Base-by-base conservation (phyloP, 2,329 filamentous ascomycete genomes). In the Phoma sp. region DNA sequence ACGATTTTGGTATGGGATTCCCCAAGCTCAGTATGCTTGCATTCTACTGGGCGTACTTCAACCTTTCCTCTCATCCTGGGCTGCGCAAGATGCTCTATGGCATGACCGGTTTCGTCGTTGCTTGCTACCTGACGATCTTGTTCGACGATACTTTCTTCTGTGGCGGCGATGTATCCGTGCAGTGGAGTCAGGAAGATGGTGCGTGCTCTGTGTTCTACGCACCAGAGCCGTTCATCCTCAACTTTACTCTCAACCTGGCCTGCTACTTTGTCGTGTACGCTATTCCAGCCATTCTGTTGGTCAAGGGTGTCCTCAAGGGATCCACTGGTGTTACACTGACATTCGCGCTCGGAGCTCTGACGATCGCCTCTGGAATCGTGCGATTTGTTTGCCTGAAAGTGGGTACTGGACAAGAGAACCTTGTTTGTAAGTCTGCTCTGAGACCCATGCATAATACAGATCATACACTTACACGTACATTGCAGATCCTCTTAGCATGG, bases 21-120 rank as follows among this genome's bases (percentile, higher is more conserved):
- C 63, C 63, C 9, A 66, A 66, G 38, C 60, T 66, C 36, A 64
- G 63, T 33, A 66, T 66, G 63, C 56, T 66, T 7, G 63, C 61
- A 3, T 66, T 66, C 35, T 66, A 64, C 55, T 66, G 61, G 63
- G 43, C 51, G 1, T 66, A 53, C 41, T 66, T 66, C 58, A 55
- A 66, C 36, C 57, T 66, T 4, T 43, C 55, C 4, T 43, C 57
- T 3, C 56, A 58, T 9, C 61, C 63, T n/a, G 58, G 48, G 1
- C 56, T 66, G 49, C 62, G 61, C 37, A 64, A 60, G 50, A 66
- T 64, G 59, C 59, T 66, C 5, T 66, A 53, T 33, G 52, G 29
- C 25, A 59, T 64, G 25, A 64, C 63, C 4, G 55, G 33, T 10
- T 66, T 66, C 11, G 63, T 66, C 1, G 27, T 61, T 13, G 54